A percentile compares a stretch with the other conserved stretches of the same genome.
phyloP scores from a whole-genome alignment of 805 yeast species.

The Metschnikowia proteae region DNA sequence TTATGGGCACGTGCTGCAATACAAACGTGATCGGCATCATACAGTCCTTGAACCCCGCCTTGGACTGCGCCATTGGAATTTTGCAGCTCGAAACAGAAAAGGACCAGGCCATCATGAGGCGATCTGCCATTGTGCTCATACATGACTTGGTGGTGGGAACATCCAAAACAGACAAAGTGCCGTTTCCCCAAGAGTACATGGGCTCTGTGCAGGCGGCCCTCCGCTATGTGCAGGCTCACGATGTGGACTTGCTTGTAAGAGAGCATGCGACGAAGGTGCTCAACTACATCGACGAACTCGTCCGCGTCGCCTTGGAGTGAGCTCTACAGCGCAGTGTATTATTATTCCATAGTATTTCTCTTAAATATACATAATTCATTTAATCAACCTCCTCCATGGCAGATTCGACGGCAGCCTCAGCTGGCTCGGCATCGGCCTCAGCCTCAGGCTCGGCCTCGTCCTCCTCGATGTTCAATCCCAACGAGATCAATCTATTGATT shows the following conservation, averaged over 20 bases:
- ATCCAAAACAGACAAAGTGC: constrained; percentile 42
- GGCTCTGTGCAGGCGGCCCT: constrained; percentile 40
- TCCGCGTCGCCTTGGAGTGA: constrained; percentile 13
- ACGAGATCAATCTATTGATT: constrained; percentile 95
- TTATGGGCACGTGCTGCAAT: constrained; percentile 70
- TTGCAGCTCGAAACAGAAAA: constrained; percentile 50
- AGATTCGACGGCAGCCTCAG: constrained; percentile 51
- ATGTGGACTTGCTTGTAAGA: constrained; percentile 54
- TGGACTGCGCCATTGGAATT: constrained; percentile 78
- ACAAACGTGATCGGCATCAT: constrained; percentile 53
- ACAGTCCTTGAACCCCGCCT: constrained; percentile 47
- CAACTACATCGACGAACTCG: constrained; percentile 30
- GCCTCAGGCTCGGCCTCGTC: constrained; percentile 54
- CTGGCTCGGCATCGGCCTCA: constrained; percentile 41
- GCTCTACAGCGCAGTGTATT: neutral
- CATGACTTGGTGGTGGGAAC: constrained; percentile 54
- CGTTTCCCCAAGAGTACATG: constrained; percentile 50
- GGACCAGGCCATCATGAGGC: constrained; percentile 56
- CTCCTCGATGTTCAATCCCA: constrained; percentile 97
- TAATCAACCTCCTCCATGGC: constrained; percentile 99
- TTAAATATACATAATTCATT: constrained; percentile 17
- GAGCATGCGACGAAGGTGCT: constrained; percentile 49
- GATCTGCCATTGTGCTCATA: constrained; percentile 70
- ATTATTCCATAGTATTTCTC: neutral
- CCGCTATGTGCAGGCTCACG: constrained; percentile 44